Evolutionary conservation across 495 filamentous ascomycete species (phyloP).

Genomic region (Aspergillus avenaceus): DNA sequence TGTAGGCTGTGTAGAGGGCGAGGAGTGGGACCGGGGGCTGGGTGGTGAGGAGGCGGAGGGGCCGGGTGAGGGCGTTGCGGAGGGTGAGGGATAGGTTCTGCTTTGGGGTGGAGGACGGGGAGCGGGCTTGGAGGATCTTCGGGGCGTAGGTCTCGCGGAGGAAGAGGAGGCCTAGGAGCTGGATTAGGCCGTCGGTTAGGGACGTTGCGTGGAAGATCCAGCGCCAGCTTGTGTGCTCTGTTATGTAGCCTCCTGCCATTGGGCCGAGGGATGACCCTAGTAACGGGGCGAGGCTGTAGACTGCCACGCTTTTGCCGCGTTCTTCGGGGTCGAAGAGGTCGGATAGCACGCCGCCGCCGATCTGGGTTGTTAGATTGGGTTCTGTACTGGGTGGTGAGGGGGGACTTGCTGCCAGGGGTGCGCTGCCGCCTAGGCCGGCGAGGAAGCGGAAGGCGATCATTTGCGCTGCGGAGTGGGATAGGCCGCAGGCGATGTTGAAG

Average conservation of each 20-base stretch:
- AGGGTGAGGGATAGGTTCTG: constrained; percentile 49
- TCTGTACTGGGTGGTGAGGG: not conserved
- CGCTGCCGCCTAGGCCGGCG: constrained; percentile 54
- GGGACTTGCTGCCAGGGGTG: constrained; percentile 43
- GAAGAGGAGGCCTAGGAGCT: constrained; percentile 60
- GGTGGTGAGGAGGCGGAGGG: constrained; percentile 55
- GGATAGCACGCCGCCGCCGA: constrained; percentile 57
- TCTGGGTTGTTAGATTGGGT: constrained; percentile 19
- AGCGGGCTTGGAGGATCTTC: constrained; percentile 54
- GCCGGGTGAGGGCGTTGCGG: constrained; percentile 44
- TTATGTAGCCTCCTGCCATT: constrained; percentile 62
- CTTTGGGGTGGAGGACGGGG: constrained; percentile 58
- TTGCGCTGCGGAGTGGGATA: constrained; percentile 44
- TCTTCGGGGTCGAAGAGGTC: constrained; percentile 63
- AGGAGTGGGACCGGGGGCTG: constrained; percentile 59
- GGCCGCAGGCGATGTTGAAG: constrained; percentile 54
- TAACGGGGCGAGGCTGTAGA: constrained; percentile 63
- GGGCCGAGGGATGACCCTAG: constrained; percentile 65
- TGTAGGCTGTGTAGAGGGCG: constrained; percentile 61
- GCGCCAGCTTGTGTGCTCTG: constrained; percentile 64
- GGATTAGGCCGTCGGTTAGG: constrained; percentile 59
- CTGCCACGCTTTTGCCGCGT: constrained; percentile 58
- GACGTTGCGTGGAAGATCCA: constrained; percentile 66
- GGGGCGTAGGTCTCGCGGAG: constrained; percentile 70
- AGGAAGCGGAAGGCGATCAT: constrained; percentile 57